A percentile compares a stretch with the other conserved stretches of the same genome.
These are phyloP conservation scores for Neopestalotiopsis clavispora DNA, from an alignment of 2,329 filamentous ascomycete genomes.

Conservation along the genomic window DNA sequence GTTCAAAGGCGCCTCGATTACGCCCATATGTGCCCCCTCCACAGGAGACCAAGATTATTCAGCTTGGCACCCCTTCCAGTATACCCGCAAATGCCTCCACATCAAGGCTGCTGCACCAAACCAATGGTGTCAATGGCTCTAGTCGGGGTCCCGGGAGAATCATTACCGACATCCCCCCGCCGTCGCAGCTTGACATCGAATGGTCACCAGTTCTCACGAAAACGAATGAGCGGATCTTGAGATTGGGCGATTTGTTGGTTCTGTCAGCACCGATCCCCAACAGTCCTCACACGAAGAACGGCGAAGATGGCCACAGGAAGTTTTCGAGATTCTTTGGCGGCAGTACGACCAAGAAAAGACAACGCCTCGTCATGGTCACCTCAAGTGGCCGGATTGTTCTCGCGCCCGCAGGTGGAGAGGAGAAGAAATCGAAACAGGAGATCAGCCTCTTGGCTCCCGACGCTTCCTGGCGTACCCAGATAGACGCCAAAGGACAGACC, in stretches of 20 bases:
- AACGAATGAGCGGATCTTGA: constrained; percentile 91
- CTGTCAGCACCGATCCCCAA: constrained; percentile 78
- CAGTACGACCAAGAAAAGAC: constrained; percentile 88
- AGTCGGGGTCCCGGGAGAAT: constrained; percentile 74
- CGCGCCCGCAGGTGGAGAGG: constrained; percentile 88
- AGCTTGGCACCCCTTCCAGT: constrained; percentile 64
- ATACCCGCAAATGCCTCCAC: constrained; percentile 32
- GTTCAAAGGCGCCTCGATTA: constrained; percentile 83
- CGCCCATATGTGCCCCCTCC: constrained; percentile 81
- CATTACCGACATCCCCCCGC: constrained; percentile 95
- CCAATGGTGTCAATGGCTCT: constrained; percentile 48
- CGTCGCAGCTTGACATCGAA: constrained; percentile 94
- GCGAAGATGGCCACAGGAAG: constrained; percentile 80
- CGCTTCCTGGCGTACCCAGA: constrained; percentile 77
- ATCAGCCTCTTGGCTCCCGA: constrained; percentile 81
- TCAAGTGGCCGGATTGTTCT: constrained; percentile 89
- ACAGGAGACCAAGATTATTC: constrained; percentile 75
- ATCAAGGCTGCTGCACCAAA: constrained; percentile 37
- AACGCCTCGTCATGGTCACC: constrained; percentile 93
- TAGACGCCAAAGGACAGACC: constrained; percentile 85
- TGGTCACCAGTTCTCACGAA: constrained; percentile 95
- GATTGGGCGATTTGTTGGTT: constrained; percentile 89
- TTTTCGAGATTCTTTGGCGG: constrained; percentile 93
- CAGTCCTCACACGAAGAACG: constrained; percentile 69
- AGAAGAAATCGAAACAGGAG: constrained; percentile 94